phyloP scores from a whole-genome alignment of 2,329 filamentous ascomycete genomes.

The Westerdykella sp. region DNA sequence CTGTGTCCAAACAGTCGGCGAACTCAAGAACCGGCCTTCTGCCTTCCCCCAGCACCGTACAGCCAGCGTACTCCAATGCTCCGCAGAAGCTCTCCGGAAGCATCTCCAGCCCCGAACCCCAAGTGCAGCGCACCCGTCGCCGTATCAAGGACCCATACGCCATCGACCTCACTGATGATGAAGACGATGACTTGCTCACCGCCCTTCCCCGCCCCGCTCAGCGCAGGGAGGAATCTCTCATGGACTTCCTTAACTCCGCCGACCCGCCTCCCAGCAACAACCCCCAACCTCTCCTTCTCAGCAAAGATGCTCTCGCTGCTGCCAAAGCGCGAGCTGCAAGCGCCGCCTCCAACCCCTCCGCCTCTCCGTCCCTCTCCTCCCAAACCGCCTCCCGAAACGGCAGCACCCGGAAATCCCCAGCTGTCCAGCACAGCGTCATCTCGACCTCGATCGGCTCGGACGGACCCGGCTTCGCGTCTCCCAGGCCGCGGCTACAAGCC shows the following conservation, averaged over 20 bases:
- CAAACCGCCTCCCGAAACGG: conserved; percentile 13
- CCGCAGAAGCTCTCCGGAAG: conserved; percentile 31
- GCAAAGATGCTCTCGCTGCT: conserved; percentile 26
- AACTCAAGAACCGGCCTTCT: conserved; percentile 71
- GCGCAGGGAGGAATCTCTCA: conserved; percentile 52
- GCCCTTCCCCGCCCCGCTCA: conserved; percentile 38
- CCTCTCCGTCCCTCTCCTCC: conserved; percentile 7
- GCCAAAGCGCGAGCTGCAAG: conserved; percentile 23
- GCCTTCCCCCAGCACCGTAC: conserved; percentile 24
- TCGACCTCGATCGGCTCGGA: conserved; percentile 14
- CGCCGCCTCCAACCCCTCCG: conserved; percentile 1
- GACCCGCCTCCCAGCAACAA: conserved; percentile 50
- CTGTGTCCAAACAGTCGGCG: conserved; percentile 43
- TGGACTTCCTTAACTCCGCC: conserved; percentile 66
- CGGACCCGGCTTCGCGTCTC: conserved; percentile 13
- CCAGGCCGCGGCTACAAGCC: conserved; percentile 23
- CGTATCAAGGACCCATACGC: conserved; percentile 85
- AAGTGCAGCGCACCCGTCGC: conserved; percentile 67
- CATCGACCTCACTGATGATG: conserved; percentile 60
- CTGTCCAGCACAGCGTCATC: conserved; percentile 8
- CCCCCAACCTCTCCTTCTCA: conserved; percentile 31
- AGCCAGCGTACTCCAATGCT: conserved; percentile 34
- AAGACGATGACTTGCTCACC: conserved; percentile 54
- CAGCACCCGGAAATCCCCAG: neutral
- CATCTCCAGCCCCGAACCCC: conserved; percentile 36